Evolutionary conservation across 192 early-diverging fungal species (phyloP), one percentile per base, ranked within the genome.

Genomic region (Umbelopsis sp.): DNA sequence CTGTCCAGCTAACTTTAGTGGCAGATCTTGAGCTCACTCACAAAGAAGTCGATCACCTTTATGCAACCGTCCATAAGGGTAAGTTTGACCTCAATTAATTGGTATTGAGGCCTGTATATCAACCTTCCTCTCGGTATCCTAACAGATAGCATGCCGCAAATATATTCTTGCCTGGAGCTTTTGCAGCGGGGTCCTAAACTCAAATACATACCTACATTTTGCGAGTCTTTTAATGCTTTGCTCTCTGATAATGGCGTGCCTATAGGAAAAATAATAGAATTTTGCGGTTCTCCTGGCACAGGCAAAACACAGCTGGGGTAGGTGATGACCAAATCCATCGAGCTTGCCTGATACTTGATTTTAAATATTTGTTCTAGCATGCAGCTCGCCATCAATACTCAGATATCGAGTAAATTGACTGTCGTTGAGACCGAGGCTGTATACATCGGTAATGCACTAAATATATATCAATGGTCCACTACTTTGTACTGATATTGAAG

Each of bases 241-340:
- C 55, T 61, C 1, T 61, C 55, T n/a, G 25, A 25, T 30, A 61
- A 30, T 18, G 55, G 55, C 0, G 13, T 61, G 4, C 55, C 55
- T 13, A 12, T 33, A 35, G 55, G 55, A 3, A 61, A 61, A n/a
- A 18, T 61, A 16, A 35, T 61, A 30, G 55, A 61, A 61, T 61
- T 61, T 25, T 61, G 55, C 4, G 55, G 55, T 4, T 61, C 55
- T 37, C 55, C 55, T 15, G 55, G 55, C 11, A 61, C 23, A 18
- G 55, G 55, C 5, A 61, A 61, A 35, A 61, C 55, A 4, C 55
- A 61, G 13, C 33, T 61, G 30, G 55, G 55, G 55, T 61, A 35
- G 30, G 37, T 41, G 37, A 10, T 6, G 55, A 4, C 5, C 21
- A 25, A 21, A 21, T 25, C 0, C 12, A 4, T 52, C 3, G 8